Evolutionary conservation across 805 yeast species (phyloP).

Genomic region (Saccharomycopsis oosterbeekiorum): DNA sequence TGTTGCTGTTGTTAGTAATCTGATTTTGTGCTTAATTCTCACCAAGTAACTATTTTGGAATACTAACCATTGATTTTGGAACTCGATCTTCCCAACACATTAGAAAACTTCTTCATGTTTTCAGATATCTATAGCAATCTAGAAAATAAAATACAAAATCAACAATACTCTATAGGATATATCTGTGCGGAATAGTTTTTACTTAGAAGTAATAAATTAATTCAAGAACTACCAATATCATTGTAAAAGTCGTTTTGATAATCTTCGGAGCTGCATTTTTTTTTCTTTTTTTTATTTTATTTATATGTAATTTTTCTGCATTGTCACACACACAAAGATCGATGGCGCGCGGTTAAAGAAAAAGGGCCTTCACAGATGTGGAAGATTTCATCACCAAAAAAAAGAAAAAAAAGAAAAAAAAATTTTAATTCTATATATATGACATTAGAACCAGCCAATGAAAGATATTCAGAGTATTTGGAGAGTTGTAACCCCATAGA

Average conservation of each 20-base stretch:
- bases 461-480: neutral
- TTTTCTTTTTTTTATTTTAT: too few relatives aligned
- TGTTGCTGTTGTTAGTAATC: neutral
- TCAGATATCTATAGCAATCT: neutral
- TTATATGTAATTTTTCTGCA: too few relatives aligned
- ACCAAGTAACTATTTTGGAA: neutral
- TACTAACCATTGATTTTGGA: neutral
- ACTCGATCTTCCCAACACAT: neutral
- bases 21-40: neutral
- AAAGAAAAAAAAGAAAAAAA: neutral
- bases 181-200: too few relatives aligned
- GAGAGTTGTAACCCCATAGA: too few relatives aligned
- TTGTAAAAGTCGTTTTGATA: too few relatives aligned
- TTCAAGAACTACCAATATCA: too few relatives aligned
- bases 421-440: neutral
- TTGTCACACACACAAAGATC: too few relatives aligned
- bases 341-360: neutral
- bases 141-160: neutral
- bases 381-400: neutral
- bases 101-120: neutral
- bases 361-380: neutral
- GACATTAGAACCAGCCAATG: neutral
- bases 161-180: neutral
- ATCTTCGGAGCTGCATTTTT: too few relatives aligned
- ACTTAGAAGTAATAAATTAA: too few relatives aligned